Base-by-base conservation (phyloP, 2,329 filamentous ascomycete genomes). In the Penicillium sp. region DNA sequence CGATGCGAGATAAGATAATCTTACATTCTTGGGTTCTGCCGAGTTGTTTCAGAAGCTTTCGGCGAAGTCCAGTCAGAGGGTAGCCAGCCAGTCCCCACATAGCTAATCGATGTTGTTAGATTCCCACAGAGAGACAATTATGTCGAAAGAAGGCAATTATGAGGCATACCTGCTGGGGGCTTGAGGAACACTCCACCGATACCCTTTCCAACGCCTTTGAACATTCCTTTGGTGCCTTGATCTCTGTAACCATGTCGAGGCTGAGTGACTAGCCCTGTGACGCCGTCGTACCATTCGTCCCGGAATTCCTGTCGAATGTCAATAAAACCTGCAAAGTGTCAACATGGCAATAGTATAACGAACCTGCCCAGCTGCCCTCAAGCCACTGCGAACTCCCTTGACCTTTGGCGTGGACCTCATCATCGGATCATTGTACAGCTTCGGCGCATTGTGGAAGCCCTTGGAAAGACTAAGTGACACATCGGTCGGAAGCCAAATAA, bases 381-480 rank as follows among this genome's bases (percentile, higher is more conserved):
- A 73, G 0, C 92, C 92, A 60, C 86, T 90, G 45, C 85, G 82
- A 44, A 96, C 77, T 51, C 86, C 88, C 0, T 89, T 92, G 4
- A 96, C 89, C 65, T 90, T 91, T 49, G 91, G 88, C 1, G 83
- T 78, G 11, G 88, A 86, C 8, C 91, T 84, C 0, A 96, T 85
- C 1, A 86, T 92, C 1, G 89, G 86, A 65, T 95, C 92, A 37
- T 92, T 89, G 67, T 96, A 96, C 1, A 96, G 77, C 62, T 85
- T 87, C 0, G 92, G 92, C 7, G 89, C 87, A 67, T 96, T 96
- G 68, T 93, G 88, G 69, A 96, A 95, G 0, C 92, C 92, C 69
- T 89, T 89, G 0, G 92, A 89, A 25, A 96, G 75, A 1, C 89
- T 89, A 37, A 96, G 76, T 40, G 89, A 89, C 57, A 96, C 88